Conservation (phyloP, 495 filamentous ascomycete species). For the Tuber borchii region DNA sequence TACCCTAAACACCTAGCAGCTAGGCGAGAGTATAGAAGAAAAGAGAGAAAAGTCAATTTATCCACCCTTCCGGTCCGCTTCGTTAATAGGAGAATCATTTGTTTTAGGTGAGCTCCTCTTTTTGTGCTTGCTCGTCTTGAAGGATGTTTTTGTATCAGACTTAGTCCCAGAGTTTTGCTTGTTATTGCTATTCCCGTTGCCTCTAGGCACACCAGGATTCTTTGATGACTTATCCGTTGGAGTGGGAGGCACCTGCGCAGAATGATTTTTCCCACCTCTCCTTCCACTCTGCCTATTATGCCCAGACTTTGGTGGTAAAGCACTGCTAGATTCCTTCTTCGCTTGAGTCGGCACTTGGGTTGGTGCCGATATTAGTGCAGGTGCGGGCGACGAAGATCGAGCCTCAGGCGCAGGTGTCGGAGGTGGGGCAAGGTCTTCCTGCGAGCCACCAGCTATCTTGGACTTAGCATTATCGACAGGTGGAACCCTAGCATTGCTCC, state of each 20-base stretch:
- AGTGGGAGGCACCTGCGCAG: background rate
- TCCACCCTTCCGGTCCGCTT: slow-evolving; percentile 30
- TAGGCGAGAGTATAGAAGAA: background rate
- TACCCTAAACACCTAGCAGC: slow-evolving; percentile 9
- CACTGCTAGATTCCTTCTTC: slow-evolving; percentile 7
- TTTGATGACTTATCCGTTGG: background rate
- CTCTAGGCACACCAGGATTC: background rate
- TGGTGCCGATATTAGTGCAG: background rate
- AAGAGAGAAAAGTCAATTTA: slow-evolving; percentile 18
- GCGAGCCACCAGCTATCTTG: slow-evolving; percentile 20
- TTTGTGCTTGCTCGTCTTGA: background rate
- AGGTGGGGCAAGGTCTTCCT: slow-evolving; percentile 32
- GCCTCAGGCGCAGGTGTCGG: slow-evolving; percentile 25
- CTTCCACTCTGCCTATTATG: background rate
- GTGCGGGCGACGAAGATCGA: slow-evolving; percentile 12
- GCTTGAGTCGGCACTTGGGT: background rate
- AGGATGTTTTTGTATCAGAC: background rate
- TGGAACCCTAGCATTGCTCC: slow-evolving; percentile 34
- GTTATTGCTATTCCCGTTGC: background rate
- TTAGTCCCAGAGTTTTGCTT: slow-evolving; percentile 2
- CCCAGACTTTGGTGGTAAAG: background rate
- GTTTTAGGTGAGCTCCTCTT: slow-evolving; percentile 11
- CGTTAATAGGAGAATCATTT: slow-evolving; percentile 17
- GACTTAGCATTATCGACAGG: slow-evolving; percentile 24
- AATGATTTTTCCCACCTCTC: background rate